phyloP scores from a whole-genome alignment of 2,329 filamentous ascomycete species.

The Stagonosporopsis tanaceti region DNA sequence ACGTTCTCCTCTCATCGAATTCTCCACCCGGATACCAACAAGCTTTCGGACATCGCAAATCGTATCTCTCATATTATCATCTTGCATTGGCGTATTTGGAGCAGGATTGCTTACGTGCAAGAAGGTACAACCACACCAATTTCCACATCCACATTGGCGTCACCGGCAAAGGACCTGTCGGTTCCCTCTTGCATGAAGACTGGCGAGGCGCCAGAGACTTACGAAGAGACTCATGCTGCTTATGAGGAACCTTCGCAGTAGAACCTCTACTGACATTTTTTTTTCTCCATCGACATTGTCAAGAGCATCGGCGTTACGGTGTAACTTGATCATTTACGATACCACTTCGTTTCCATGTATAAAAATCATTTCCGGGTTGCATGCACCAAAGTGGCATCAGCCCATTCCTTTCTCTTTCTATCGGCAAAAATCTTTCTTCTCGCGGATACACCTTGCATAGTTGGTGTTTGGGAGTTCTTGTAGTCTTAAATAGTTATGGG shows the following conservation, averaged over 20 bases:
- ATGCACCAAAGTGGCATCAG: conserved; percentile 2
- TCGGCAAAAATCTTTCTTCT: not conserved
- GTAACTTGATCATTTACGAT: conserved; percentile 5
- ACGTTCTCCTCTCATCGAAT: conserved; percentile 27
- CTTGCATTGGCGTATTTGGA: conserved; percentile 91
- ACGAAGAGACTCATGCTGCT: not conserved
- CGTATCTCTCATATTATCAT: conserved; percentile 83
- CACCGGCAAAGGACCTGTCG: not conserved
- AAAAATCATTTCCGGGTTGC: not conserved
- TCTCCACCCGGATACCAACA: conserved; percentile 32
- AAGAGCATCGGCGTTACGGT: conserved; percentile 7
- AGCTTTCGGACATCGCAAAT: conserved; percentile 73
- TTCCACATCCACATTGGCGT: not conserved
- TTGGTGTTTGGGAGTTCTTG: conserved; percentile 1
- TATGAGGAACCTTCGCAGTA: conserved; percentile 8
- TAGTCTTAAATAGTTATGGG: not conserved
- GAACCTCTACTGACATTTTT: not conserved
- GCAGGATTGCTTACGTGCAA: conserved; percentile 71
- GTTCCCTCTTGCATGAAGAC: conserved; percentile 8
- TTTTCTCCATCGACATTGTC: not conserved
- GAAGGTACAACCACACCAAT: conserved; percentile 22
- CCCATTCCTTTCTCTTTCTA: not conserved
- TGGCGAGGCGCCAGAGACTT: conserved; percentile 3
- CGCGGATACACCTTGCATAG: conserved; percentile 1
- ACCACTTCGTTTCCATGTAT: conserved; percentile 18